Percentiles rank a stretch among this genome's conserved stretches.
These are phyloP conservation scores for Melanogaster broomeanus DNA, from an alignment of 768 basidiomycete genomes.

Conservation along the genomic window DNA sequence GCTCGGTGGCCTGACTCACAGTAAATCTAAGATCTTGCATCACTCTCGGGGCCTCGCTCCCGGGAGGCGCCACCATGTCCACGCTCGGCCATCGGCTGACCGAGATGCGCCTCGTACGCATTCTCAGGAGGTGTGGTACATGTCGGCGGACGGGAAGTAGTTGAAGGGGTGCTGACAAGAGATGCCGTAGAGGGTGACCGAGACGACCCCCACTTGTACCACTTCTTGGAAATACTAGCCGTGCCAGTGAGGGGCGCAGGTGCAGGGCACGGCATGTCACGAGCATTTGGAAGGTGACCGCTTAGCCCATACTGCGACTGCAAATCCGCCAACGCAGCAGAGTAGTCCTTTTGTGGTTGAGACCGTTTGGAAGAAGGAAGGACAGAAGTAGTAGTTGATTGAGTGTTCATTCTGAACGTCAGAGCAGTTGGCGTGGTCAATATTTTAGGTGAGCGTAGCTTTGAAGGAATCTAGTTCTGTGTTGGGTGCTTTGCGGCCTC, in stretches of 20 bases:
- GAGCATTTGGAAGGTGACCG: background rate
- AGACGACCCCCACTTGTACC: conserved; percentile 19
- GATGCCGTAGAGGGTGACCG: conserved; percentile 16
- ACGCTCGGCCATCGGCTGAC: conserved; percentile 1
- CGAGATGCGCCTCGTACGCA: background rate
- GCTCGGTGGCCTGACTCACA: background rate
- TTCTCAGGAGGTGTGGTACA: background rate
- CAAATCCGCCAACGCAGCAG: conserved; percentile 21
- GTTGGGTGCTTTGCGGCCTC: no score
- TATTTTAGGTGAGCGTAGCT: background rate
- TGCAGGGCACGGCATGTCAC: background rate
- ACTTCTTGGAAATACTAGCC: conserved; percentile 9
- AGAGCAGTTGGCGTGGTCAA: background rate
- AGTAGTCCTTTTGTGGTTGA: conserved; percentile 23
- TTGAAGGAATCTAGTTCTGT: background rate
- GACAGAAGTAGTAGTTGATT: background rate
- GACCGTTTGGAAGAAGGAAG: background rate
- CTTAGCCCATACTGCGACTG: conserved; percentile 23
- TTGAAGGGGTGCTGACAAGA: conserved; percentile 2
- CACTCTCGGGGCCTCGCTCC: background rate
- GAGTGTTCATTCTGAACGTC: background rate
- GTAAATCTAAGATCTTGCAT: background rate
- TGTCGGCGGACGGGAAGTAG: background rate
- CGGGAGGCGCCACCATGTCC: background rate
- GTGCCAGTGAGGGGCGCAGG: no score